These are phyloP conservation scores for Anisodus acutangulus DNA, from an alignment of 257 asterid genomes.

Conservation along the genomic window DNA sequence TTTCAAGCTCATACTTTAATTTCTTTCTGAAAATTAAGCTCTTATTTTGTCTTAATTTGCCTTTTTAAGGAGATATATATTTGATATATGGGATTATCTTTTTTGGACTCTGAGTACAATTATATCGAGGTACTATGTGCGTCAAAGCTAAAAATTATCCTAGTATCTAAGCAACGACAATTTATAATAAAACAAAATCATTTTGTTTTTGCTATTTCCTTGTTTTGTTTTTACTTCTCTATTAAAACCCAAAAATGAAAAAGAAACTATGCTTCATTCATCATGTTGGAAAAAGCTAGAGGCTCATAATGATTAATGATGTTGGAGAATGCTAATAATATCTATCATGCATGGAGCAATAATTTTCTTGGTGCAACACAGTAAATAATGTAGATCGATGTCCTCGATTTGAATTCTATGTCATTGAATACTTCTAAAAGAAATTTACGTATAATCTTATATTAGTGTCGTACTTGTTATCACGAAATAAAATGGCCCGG, in stretches of 20 bases:
- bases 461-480: background rate
- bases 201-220: background rate
- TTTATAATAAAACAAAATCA: background rate
- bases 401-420: background rate
- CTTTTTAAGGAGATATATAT: background rate
- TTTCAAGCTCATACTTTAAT: too few relatives aligned
- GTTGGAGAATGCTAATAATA: background rate
- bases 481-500: too few relatives aligned
- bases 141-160: background rate
- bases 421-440: too few relatives aligned
- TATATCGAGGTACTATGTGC: too few relatives aligned
- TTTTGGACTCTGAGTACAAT: background rate
- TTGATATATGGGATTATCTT: background rate
- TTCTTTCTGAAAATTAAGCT: background rate
- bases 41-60: background rate
- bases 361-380: background rate
- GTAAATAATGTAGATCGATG: background rate
- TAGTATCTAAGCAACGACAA: background rate
- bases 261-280: background rate
- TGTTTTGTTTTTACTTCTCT: background rate
- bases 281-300: background rate
- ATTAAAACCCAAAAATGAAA: background rate
- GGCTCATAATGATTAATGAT: background rate
- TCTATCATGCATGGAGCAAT: background rate
- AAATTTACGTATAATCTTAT: too few relatives aligned